Conservation (phyloP, 345 rosid genomes). For the Bruguiera gymnorhiza region DNA sequence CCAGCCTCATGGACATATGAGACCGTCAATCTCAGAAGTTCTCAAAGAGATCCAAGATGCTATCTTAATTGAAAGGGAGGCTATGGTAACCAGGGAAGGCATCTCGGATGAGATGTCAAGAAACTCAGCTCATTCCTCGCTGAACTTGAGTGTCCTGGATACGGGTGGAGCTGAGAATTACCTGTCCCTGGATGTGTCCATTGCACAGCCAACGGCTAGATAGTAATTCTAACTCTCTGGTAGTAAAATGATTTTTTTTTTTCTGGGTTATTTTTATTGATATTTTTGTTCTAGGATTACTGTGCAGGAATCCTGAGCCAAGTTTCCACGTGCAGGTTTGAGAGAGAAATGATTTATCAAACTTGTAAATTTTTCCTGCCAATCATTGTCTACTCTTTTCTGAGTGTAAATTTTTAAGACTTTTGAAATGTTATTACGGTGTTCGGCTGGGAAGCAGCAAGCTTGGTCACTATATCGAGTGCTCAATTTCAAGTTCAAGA, state of each 20-base stretch:
- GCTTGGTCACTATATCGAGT: no score
- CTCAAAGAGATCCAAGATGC: slow-evolving; percentile 97
- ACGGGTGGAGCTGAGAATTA: slow-evolving; percentile 51
- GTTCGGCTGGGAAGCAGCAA: background rate
- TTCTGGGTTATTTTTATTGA: background rate
- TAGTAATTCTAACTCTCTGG: slow-evolving; percentile 26
- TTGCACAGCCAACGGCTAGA: slow-evolving; percentile 62
- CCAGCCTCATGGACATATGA: slow-evolving; percentile 84
- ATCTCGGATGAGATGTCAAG: slow-evolving; percentile 71
- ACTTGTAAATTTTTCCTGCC: background rate
- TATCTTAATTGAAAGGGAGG: slow-evolving; percentile 68
- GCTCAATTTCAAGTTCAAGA: no score
- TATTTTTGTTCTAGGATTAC: slow-evolving; percentile 16
- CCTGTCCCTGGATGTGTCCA: slow-evolving; percentile 57
- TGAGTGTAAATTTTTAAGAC: background rate
- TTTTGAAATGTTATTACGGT: background rate
- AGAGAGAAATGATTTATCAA: background rate
- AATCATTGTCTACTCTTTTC: background rate
- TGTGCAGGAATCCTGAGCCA: slow-evolving; percentile 10
- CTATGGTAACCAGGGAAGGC: slow-evolving; percentile 48
- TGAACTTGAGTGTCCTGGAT: slow-evolving; percentile 48
- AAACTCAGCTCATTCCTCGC: slow-evolving; percentile 66
- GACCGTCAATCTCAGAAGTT: slow-evolving; percentile 91
- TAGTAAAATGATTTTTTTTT: background rate
- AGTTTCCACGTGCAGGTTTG: background rate